These are phyloP conservation scores for Dictyostelium firmibasis DNA, from an alignment of 78 protist species.

Conservation along the genomic window DNA sequence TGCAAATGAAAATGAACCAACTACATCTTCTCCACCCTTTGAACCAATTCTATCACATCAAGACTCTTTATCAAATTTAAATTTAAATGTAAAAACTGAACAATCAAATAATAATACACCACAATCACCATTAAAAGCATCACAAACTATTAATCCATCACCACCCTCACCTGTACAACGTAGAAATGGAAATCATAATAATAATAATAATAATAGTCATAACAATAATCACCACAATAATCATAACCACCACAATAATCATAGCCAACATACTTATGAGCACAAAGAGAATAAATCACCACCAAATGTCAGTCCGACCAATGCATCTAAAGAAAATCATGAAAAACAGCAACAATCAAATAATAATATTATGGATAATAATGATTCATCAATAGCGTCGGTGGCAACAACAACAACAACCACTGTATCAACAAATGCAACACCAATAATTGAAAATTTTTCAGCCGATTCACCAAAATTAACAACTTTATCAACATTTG, in stretches of 20 bases:
- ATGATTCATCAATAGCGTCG: not conserved
- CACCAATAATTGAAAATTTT: not conserved
- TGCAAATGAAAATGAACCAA: not conserved
- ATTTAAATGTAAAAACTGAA: not conserved
- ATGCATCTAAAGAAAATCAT: not conserved
- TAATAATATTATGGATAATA: not conserved
- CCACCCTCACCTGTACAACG: not conserved
- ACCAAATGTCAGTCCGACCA: not conserved
- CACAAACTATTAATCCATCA: conserved; percentile 27
- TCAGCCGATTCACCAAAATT: not conserved
- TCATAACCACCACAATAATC: not conserved
- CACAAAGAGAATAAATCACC: not conserved
- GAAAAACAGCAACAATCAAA: not conserved
- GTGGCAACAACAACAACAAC: not conserved
- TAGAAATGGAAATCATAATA: not conserved
- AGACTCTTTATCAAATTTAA: not conserved
- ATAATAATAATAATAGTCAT: not conserved
- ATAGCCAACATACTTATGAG: not conserved
- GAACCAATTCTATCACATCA: not conserved
- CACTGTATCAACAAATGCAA: not conserved
- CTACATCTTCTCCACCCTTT: not conserved
- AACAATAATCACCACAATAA: not conserved
- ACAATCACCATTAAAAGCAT: conserved; percentile 36
- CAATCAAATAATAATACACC: not conserved
- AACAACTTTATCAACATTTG: not conserved